Conservation (phyloP, 805 yeast genomes). For the Wickerhamomyces alni region DNA sequence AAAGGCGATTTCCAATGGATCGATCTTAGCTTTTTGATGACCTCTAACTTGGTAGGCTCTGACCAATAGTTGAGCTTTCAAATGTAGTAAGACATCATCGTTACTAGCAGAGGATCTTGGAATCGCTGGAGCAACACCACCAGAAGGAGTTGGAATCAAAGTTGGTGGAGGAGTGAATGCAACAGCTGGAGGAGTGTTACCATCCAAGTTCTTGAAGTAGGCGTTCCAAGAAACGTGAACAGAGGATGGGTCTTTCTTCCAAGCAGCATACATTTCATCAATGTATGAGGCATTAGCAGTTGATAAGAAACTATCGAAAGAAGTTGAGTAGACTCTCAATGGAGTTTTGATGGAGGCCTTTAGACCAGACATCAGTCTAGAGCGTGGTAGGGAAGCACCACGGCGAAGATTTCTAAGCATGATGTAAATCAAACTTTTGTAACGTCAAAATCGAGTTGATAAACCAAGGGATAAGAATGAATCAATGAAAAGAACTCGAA, state of each 20-base stretch:
- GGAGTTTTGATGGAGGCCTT: slow-evolving; percentile 3
- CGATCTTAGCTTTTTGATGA: slow-evolving; percentile 90
- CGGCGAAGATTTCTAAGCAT: slow-evolving; percentile 22
- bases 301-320: slow-evolving; percentile 68
- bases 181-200: slow-evolving; percentile 57
- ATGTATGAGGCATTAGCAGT: slow-evolving; percentile 85
- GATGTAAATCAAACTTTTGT: background rate
- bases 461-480: background rate
- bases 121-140: slow-evolving; percentile 62
- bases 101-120: slow-evolving; percentile 38
- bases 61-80: slow-evolving; percentile 92
- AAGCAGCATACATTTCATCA: slow-evolving; percentile 96
- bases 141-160: slow-evolving; percentile 72
- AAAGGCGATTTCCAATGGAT: slow-evolving; percentile 88
- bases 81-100: slow-evolving; percentile 69
- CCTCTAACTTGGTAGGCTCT: slow-evolving; percentile 99
- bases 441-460: background rate
- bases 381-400: slow-evolving; percentile 19
- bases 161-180: slow-evolving; percentile 94
- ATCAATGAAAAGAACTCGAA: background rate
- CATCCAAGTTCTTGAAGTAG: slow-evolving; percentile 85
- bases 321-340: slow-evolving; percentile 13
- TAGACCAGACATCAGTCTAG: slow-evolving; percentile 13
- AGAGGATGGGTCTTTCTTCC: slow-evolving; percentile 83
- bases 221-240: slow-evolving; percentile 98